Percentiles rank a stretch among this genome's conserved stretches.
phyloP scores from a whole-genome alignment of 345 rosid genomes.

The Fremontodendron californicum region DNA sequence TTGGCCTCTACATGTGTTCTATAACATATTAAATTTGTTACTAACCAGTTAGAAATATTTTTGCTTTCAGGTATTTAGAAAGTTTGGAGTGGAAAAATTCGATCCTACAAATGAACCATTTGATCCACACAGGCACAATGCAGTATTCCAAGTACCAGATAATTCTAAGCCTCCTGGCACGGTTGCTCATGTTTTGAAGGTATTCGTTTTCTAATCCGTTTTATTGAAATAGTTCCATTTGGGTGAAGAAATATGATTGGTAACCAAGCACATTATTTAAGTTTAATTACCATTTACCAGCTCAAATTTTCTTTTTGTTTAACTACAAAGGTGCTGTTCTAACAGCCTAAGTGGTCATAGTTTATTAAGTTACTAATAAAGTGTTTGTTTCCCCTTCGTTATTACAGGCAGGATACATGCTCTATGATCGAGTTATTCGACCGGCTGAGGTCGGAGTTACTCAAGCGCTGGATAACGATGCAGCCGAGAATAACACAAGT shows the following conservation, averaged over 20 bases:
- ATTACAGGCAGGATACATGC: constrained; percentile 73
- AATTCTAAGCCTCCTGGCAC: constrained; percentile 82
- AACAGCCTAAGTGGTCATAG: not conserved
- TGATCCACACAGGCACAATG: constrained; percentile 88
- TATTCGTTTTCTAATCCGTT: constrained; percentile 14
- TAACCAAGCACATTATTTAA: not conserved
- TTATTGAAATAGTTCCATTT: not conserved
- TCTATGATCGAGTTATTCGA: constrained; percentile 74
- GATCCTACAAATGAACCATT: constrained; percentile 78
- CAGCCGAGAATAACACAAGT: constrained; percentile 12
- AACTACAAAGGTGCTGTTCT: not conserved
- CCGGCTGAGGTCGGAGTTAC: constrained; percentile 98
- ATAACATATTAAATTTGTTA: not conserved
- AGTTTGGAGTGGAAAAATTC: constrained; percentile 65
- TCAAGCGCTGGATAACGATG: constrained; percentile 36
- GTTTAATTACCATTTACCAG: not conserved
- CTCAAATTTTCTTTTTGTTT: not conserved
- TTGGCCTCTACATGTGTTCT: not conserved
- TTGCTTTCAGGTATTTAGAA: constrained; percentile 60
- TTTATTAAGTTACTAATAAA: not conserved
- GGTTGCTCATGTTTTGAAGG: constrained; percentile 83
- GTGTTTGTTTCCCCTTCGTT: not conserved
- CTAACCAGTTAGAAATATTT: constrained; percentile 2
- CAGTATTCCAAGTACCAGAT: constrained; percentile 75
- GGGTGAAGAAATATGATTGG: not conserved